Base-by-base conservation (phyloP, 495 filamentous ascomycete genomes). In the Parathielavia appendiculata region DNA sequence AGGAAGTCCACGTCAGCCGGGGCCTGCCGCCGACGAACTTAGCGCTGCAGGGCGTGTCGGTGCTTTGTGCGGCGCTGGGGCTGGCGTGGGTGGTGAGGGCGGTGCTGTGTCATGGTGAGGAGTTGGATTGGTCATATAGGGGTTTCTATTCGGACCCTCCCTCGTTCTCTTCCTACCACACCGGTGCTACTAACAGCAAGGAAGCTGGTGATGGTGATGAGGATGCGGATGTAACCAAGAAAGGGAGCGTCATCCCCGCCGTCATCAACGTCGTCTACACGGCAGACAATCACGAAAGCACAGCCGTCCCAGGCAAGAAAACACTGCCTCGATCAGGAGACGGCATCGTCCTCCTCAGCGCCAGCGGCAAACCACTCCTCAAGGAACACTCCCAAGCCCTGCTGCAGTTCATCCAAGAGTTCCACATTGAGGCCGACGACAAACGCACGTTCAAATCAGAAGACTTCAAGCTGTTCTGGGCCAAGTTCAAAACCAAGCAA, bases 41-140 rank as follows among this genome's bases (percentile, higher is more conserved):
- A 26, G 46, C 1, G 23, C 10, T 10, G 4, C 46, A 49, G 20
- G 46, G 46, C 10, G 5, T 49, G 23, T 34, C 26, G 26, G 26
- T 16, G 26, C 13, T 49, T 0, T n/a, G 46, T 2, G 16, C 26
- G 3, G 26, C 30, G 1, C 26, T 49, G 4, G 46, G 46, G 10
- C 12, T 49, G 46, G 46, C 46, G 46, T 49, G 46, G 46, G 30
- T 49, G 20, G 46, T 49, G 6, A n/a, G 46, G 26, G 46, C 19
- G 23, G 30, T 19, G 46, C 26, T 49, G 23, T 17, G 14, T 14
- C 46, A 49, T 13, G 46, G 46, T 16, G 8, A 5, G 13, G 46
- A 49, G 46, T 20, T 49, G 46, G 46, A 35, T 7, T 49, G 46
- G 46, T 7, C n/a, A 30, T 49, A 49, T 23, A 30, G 34, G 16